A percentile compares a stretch with the other conserved stretches of the same genome.
Conservation (phyloP, 2,329 filamentous ascomycete species). For the Pyrenophora tritici-repentis region DNA sequence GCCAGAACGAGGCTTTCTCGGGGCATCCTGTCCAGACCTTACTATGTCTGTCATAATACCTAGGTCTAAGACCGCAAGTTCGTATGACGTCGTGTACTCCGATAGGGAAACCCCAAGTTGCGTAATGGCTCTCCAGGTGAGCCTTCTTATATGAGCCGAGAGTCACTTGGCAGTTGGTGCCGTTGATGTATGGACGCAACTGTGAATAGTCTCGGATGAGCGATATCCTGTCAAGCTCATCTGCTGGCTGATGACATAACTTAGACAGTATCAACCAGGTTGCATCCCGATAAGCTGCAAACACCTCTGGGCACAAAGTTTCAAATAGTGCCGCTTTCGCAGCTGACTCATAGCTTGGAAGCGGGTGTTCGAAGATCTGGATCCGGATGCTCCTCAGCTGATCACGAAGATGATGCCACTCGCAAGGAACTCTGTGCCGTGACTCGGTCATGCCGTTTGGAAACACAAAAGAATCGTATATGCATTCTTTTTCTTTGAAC, state of each 20-base stretch:
- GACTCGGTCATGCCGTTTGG: conserved; percentile 6
- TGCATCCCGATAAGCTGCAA: conserved; percentile 57
- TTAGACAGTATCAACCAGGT: conserved; percentile 56
- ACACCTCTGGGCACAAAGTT: conserved; percentile 51
- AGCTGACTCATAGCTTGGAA: conserved; percentile 48
- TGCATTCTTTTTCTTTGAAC: conserved; percentile 39
- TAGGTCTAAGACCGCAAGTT: conserved; percentile 53
- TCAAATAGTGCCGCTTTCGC: conserved; percentile 60
- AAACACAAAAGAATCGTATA: conserved; percentile 36
- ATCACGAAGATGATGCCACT: conserved; percentile 51
- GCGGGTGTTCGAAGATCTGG: conserved; percentile 55
- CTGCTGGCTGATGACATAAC: conserved; percentile 34
- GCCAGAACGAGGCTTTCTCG: conserved; percentile 49
- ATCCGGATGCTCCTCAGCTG: conserved; percentile 52
- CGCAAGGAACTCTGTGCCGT: conserved; percentile 44
- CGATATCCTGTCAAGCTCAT: conserved; percentile 13
- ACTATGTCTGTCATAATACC: conserved; percentile 54
- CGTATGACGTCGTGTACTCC: conserved; percentile 51
- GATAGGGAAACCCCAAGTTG: conserved; percentile 48
- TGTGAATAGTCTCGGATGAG: conserved; percentile 42
- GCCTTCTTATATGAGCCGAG: conserved; percentile 57
- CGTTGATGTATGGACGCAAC: conserved; percentile 32
- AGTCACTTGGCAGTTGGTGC: conserved; percentile 29
- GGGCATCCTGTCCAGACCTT: conserved; percentile 48
- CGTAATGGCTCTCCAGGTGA: conserved; percentile 56